A percentile compares a stretch with the other conserved stretches of the same genome.
These are phyloP conservation scores for Hemileccinum rubropunctum DNA, from an alignment of 768 basidiomycete genomes.

Conservation along the genomic window DNA sequence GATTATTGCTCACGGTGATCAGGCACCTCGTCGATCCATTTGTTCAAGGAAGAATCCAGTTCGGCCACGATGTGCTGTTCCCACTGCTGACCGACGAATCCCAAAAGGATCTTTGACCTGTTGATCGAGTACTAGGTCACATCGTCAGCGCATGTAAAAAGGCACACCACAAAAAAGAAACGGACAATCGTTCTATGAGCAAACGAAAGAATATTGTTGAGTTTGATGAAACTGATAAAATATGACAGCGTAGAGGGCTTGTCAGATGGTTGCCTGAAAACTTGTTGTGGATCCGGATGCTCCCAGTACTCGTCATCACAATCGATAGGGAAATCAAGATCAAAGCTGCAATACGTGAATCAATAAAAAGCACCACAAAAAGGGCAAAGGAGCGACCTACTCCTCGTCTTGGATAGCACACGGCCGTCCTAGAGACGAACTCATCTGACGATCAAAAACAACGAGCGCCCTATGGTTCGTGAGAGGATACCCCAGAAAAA, in stretches of 20 bases:
- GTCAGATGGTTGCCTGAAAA: slow-evolving; percentile 61
- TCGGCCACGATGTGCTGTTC: slow-evolving; percentile 67
- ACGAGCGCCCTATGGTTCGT: slow-evolving; percentile 28
- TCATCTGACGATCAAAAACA: slow-evolving; percentile 30
- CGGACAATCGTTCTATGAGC: slow-evolving; percentile 60
- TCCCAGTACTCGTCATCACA: slow-evolving; percentile 74
- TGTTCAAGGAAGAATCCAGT: slow-evolving; percentile 71
- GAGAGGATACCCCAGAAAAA: not conserved
- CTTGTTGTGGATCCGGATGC: slow-evolving; percentile 41
- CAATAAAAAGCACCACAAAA: not conserved
- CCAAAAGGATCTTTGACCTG: slow-evolving; percentile 52
- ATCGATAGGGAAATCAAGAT: slow-evolving; percentile 58
- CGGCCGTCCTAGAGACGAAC: slow-evolving; percentile 60
- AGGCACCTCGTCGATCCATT: slow-evolving; percentile 75
- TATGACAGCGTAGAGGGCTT: slow-evolving; percentile 53
- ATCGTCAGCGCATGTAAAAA: not conserved
- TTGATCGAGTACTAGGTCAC: slow-evolving; percentile 65
- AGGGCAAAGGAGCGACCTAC: slow-evolving; percentile 34
- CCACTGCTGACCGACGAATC: slow-evolving; percentile 51
- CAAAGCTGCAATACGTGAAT: slow-evolving; percentile 42
- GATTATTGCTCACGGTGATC: slow-evolving; percentile 29
- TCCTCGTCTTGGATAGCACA: slow-evolving; percentile 70
- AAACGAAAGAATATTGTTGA: slow-evolving; percentile 62
- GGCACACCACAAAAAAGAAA: not conserved
- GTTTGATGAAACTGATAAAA: slow-evolving; percentile 53